Percentiles rank a stretch among this genome's conserved stretches.
Evolutionary conservation across 768 basidiomycete genomes (phyloP).

Genomic region (Mycena maculata): DNA sequence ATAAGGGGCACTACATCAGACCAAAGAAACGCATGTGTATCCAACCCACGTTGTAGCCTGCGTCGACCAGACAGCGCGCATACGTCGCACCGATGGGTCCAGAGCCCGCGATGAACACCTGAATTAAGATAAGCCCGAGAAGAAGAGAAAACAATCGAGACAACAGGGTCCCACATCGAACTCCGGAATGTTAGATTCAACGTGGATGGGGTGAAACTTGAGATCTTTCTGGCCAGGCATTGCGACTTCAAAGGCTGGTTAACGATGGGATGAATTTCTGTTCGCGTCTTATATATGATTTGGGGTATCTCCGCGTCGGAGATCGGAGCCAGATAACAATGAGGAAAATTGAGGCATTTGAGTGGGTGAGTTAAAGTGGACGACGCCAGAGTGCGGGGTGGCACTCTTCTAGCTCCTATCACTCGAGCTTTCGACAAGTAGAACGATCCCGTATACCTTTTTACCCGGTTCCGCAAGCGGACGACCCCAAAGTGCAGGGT

Average conservation of each 20-base stretch:
- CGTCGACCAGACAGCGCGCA: slow-evolving; percentile 39
- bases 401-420: too few relatives aligned
- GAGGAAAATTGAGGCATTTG: too few relatives aligned
- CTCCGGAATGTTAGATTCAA: not conserved
- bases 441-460: too few relatives aligned
- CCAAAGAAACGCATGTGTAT: slow-evolving; percentile 18
- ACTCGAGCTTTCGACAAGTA: too few relatives aligned
- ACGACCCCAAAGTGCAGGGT: too few relatives aligned
- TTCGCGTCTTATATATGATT: not conserved
- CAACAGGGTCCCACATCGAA: not conserved
- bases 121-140: not conserved
- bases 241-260: not conserved
- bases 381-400: too few relatives aligned
- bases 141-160: not conserved
- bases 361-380: too few relatives aligned
- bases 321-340: not conserved
- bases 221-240: not conserved
- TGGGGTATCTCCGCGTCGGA: not conserved
- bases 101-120: slow-evolving; percentile 47
- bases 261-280: not conserved
- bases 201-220: not conserved
- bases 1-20: not conserved
- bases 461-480: too few relatives aligned
- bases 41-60: slow-evolving; percentile 7
- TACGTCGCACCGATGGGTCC: slow-evolving; percentile 45